A percentile compares a stretch with the other conserved stretches of the same genome.
Evolutionary conservation across 495 filamentous ascomycete genomes (phyloP).

Genomic region (Penicillium coprophilum): DNA sequence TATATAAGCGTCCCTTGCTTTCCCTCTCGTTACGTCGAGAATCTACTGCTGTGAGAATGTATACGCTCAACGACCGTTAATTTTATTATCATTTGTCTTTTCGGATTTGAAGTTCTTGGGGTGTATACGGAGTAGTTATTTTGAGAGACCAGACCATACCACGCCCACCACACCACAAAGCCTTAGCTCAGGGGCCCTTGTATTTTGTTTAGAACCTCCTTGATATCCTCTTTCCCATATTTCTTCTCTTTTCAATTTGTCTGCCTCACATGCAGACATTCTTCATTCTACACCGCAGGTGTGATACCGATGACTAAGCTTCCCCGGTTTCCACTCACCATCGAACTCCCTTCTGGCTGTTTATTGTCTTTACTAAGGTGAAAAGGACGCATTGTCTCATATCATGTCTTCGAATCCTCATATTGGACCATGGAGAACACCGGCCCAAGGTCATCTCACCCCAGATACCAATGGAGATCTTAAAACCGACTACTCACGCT

Average conservation of each 20-base stretch:
- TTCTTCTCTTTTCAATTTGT: background rate
- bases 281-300: constrained; percentile 26
- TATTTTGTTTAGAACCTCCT: background rate
- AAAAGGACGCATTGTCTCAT: constrained; percentile 8
- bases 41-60: too few species aligned
- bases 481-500: constrained; percentile 74
- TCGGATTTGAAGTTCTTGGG: too few species aligned
- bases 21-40: background rate
- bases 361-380: constrained; percentile 13
- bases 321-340: constrained; percentile 10
- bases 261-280: constrained; percentile 10
- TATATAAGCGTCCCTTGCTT: background rate
- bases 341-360: background rate
- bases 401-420: constrained; percentile 27
- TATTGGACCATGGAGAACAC: constrained; percentile 45
- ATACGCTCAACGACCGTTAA: too few species aligned
- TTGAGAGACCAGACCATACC: background rate
- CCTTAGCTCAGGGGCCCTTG: background rate
- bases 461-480: constrained; percentile 42
- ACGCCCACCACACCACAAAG: background rate
- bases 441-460: constrained; percentile 41
- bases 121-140: too few species aligned
- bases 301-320: constrained; percentile 31
- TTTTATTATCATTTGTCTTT: too few species aligned
- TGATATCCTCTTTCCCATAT: background rate